Conservation (phyloP, 2,329 filamentous ascomycete genomes). For the Ophiobolus disseminans region DNA sequence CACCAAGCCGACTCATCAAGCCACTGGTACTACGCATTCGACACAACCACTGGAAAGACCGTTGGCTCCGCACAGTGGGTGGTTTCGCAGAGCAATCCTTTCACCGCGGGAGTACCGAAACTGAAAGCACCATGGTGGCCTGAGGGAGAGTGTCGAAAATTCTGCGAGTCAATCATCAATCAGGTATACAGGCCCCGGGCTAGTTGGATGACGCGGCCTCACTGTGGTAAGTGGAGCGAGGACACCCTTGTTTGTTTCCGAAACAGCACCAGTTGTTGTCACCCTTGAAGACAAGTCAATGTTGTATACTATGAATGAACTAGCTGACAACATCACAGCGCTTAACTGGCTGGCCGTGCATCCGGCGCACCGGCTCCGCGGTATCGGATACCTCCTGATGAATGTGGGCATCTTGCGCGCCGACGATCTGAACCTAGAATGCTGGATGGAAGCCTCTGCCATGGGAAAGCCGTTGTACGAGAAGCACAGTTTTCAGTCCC, state of each 20-base stretch:
- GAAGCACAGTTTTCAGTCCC: conserved; percentile 36
- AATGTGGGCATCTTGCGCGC: conserved; percentile 41
- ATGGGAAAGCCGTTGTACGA: conserved; percentile 49
- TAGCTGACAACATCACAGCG: conserved; percentile 29
- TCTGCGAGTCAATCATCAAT: conserved; percentile 43
- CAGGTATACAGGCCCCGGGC: conserved; percentile 40
- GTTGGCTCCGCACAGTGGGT: conserved; percentile 46
- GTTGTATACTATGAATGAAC: conserved; percentile 2
- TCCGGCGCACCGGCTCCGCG: conserved; percentile 44
- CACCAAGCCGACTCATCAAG: conserved; percentile 35
- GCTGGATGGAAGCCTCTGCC: conserved; percentile 48
- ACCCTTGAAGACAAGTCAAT: too few species aligned
- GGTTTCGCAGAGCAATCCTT: conserved; percentile 36
- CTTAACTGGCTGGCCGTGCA: conserved; percentile 48
- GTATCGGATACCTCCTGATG: conserved; percentile 48
- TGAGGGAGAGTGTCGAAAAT: conserved; percentile 40
- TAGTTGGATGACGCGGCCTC: conserved; percentile 43
- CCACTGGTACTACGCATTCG: conserved; percentile 43
- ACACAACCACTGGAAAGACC: conserved; percentile 24
- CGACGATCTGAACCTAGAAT: conserved; percentile 43
- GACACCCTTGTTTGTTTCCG: conserved; percentile 1
- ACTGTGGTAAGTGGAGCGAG: conserved; percentile 39
- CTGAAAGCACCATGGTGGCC: conserved; percentile 46
- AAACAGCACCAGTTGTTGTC: background rate
- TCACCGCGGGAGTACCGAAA: conserved; percentile 32